These are phyloP conservation scores for Crithidia mellificae DNA, from an alignment of 208 protist species.

Conservation along the genomic window DNA sequence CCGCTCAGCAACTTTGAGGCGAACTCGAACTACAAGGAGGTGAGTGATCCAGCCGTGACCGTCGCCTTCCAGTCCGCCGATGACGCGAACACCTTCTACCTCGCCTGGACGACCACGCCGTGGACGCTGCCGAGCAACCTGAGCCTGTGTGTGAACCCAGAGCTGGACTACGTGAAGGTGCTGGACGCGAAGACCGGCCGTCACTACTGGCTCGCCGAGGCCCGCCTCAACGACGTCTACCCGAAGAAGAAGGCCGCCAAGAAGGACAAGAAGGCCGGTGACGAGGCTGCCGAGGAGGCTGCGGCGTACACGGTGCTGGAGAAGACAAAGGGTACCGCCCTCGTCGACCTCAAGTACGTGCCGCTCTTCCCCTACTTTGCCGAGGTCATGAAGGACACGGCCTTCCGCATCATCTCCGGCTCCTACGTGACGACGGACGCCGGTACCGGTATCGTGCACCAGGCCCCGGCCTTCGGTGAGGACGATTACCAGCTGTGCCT, in stretches of 20 bases:
- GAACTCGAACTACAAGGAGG: slow-evolving; percentile 98
- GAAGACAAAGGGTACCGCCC: slow-evolving; percentile 83
- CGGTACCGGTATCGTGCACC: slow-evolving; percentile 99
- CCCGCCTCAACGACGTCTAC: slow-evolving; percentile 74
- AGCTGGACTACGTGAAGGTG: slow-evolving; percentile 98
- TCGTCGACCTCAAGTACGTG: slow-evolving; percentile 93
- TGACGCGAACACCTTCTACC: slow-evolving; percentile 84
- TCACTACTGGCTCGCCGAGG: slow-evolving; percentile 87
- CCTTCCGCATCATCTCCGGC: slow-evolving; percentile 95
- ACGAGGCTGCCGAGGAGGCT: slow-evolving; percentile 17
- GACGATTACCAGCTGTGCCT: slow-evolving; percentile 99
- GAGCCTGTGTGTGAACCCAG: slow-evolving; percentile 98
- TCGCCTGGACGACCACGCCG: slow-evolving; percentile 99
- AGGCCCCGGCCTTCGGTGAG: slow-evolving; percentile 99
- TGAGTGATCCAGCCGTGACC: slow-evolving; percentile 94
- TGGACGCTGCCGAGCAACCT: slow-evolving; percentile 99
- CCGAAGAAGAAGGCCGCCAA: slow-evolving; percentile 63
- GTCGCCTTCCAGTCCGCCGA: slow-evolving; percentile 88
- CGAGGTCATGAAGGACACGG: slow-evolving; percentile 48
- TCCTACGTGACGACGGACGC: slow-evolving; percentile 97
- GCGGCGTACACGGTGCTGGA: slow-evolving; percentile 76
- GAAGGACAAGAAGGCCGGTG: slow-evolving; percentile 36
- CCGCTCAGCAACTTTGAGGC: slow-evolving; percentile 99
- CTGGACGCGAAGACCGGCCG: slow-evolving; percentile 83
- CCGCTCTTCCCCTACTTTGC: slow-evolving; percentile 98